Evolutionary conservation across 768 basidiomycete species (phyloP), one percentile per base, ranked within the genome.

Genomic region (Termitomyces sp.): DNA sequence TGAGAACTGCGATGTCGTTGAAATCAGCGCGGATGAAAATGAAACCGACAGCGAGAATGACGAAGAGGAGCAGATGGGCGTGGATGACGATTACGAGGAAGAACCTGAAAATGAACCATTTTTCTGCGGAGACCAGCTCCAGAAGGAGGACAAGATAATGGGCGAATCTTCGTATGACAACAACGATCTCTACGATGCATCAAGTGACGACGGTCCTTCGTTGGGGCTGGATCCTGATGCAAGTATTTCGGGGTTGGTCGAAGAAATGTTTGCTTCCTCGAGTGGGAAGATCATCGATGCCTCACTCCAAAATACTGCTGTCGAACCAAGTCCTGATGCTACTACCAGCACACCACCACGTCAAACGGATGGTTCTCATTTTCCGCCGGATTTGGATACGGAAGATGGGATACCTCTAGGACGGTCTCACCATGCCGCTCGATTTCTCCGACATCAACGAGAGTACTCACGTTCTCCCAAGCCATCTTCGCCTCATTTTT

Each of bases 1-100:
- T 70, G 88, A 91, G 63, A 81, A 85, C 12, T 91, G 89, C 65
- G 92, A 94, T 63, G 91, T 95, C 12, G 73, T 93, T 35, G 91
- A 93, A 68, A 92, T 91, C 69, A 88, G 91, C 59, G 75, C 81
- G 13, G 82, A 90, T 55, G 79, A 78, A 52, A 65, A 67, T 20
- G 66, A 71, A 18, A 52, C 71, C 13, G 73, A 71, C 7, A 70
- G 71, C 22, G 71, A 76, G 39, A 64, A 71, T n/a, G 71, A 68
- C 9, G 75, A 68, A 20, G 72, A 69, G 46, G 63, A 72, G 35
- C 69, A 67, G 18, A 65, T 69, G 40, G 66, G 65, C 18, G 68
- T 70, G n/a, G 73, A 67, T 45, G 49, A 28, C 12, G 68, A 33
- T 53, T 16, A 70, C 58, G 69, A 72, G 22, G 65, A 72, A 40